phyloP scores from a whole-genome alignment of 2,329 filamentous ascomycete genomes.

The Pseudocercospora pini-densiflorae region DNA sequence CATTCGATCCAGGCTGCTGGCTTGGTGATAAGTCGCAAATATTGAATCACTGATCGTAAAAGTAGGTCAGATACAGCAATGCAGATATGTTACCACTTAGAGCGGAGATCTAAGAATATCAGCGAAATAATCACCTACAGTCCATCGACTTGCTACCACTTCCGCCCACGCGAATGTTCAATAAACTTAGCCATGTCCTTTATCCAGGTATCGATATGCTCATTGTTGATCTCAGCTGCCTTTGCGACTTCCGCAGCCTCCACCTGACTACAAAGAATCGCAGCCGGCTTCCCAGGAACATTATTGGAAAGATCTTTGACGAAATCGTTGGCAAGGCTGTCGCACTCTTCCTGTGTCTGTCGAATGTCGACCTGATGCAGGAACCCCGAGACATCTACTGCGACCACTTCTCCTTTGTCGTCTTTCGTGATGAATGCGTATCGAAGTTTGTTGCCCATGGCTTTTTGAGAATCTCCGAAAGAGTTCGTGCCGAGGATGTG shows the following conservation, averaged over 20 bases:
- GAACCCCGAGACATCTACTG: not conserved
- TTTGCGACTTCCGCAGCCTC: not conserved
- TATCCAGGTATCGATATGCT: not conserved
- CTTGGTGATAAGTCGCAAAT: not conserved
- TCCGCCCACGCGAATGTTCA: not conserved
- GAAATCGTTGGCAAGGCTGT: not conserved
- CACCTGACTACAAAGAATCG: not conserved
- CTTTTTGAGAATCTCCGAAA: not conserved
- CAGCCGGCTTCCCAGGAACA: not conserved
- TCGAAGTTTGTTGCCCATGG: not conserved
- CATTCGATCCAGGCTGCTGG: not conserved
- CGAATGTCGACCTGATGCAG: not conserved
- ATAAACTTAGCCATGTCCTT: not conserved
- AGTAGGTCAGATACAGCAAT: not conserved
- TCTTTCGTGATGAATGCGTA: constrained; percentile 1
- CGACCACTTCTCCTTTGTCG: not conserved
- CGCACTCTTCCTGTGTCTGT: not conserved
- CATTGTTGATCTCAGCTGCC: not conserved
- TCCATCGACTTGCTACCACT: not conserved
- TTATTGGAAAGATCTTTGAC: not conserved
- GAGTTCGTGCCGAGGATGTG: too few species aligned
- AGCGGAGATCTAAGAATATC: too few species aligned
- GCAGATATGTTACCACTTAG: not conserved
- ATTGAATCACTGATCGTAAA: not conserved
- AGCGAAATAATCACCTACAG: not conserved